Evolutionary conservation across 2,329 filamentous ascomycete species (phyloP).

Genomic region (Verticillium isaacii): DNA sequence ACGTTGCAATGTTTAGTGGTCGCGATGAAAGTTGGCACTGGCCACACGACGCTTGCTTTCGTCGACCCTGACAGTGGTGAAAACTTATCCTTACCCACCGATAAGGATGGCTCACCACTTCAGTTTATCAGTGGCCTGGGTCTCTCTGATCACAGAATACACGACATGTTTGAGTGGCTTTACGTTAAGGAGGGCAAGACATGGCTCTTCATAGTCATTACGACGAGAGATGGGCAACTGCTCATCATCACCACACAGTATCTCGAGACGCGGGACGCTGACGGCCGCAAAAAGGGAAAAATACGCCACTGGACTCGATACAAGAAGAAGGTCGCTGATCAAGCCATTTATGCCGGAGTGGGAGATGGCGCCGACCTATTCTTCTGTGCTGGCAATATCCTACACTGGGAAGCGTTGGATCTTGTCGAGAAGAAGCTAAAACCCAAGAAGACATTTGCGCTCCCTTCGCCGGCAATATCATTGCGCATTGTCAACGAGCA

Average conservation of each 20-base stretch:
- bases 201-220: conserved; percentile 60
- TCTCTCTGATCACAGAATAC: conserved; percentile 52
- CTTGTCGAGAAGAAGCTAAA: conserved; percentile 45
- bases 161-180: conserved; percentile 60
- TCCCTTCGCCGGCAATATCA: conserved; percentile 49
- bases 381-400: conserved; percentile 44
- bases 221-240: conserved; percentile 49
- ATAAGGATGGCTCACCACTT: conserved; percentile 33
- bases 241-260: conserved; percentile 38
- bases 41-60: conserved; percentile 45
- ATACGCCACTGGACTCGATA: conserved; percentile 53
- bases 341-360: conserved; percentile 52
- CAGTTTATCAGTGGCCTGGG: conserved; percentile 53
- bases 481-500: conserved; percentile 42
- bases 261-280: conserved; percentile 8
- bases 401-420: conserved; percentile 56
- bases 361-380: conserved; percentile 53
- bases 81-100: conserved; percentile 41
- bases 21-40: conserved; percentile 37
- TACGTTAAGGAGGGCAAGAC: conserved; percentile 50
- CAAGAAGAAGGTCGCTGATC: conserved; percentile 33
- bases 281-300: conserved; percentile 17
- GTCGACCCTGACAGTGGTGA: conserved; percentile 51
- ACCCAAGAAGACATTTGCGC: conserved; percentile 36
- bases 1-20: conserved; percentile 48